A percentile compares a stretch with the other conserved stretches of the same genome.
Evolutionary conservation across 129 eudicot species (phyloP).

Genomic region (Centaurea solstitialis): DNA sequence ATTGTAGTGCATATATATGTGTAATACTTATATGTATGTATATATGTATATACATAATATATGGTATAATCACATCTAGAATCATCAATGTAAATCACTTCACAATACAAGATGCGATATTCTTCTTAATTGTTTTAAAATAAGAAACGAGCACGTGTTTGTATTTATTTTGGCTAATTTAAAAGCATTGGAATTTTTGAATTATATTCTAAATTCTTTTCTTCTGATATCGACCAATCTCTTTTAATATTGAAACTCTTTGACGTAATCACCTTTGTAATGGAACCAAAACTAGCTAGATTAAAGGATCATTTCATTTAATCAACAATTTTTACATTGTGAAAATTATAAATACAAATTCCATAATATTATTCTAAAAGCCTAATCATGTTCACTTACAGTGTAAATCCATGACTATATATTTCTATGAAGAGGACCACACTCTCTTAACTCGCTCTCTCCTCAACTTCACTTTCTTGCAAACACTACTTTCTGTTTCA

Average conservation of each 20-base stretch:
- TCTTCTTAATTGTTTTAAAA: slow-evolving; percentile 8
- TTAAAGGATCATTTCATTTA: background rate
- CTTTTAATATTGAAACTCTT: background rate
- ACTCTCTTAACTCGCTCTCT: slow-evolving; percentile 10
- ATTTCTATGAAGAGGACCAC: background rate
- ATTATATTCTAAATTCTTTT: slow-evolving; percentile 14
- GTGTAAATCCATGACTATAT: background rate
- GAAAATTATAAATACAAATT: slow-evolving; percentile 14
- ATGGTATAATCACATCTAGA: background rate
- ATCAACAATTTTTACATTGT: background rate
- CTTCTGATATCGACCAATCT: background rate
- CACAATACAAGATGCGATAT: slow-evolving; percentile 19
- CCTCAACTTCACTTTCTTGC: slow-evolving; percentile 8
- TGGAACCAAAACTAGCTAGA: background rate
- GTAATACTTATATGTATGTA: no score
- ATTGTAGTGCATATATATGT: no score
- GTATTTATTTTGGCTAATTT: background rate
- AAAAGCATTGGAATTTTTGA: background rate
- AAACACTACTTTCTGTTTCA: background rate
- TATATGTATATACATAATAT: no score
- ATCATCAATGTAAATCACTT: background rate
- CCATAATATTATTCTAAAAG: background rate
- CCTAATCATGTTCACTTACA: slow-evolving; percentile 3
- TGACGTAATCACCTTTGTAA: background rate
- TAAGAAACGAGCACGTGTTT: background rate